Percentiles rank a stretch among this genome's conserved stretches.
Evolutionary conservation across 2,329 filamentous ascomycete species (phyloP).

Genomic region (Thelonectria discophora): DNA sequence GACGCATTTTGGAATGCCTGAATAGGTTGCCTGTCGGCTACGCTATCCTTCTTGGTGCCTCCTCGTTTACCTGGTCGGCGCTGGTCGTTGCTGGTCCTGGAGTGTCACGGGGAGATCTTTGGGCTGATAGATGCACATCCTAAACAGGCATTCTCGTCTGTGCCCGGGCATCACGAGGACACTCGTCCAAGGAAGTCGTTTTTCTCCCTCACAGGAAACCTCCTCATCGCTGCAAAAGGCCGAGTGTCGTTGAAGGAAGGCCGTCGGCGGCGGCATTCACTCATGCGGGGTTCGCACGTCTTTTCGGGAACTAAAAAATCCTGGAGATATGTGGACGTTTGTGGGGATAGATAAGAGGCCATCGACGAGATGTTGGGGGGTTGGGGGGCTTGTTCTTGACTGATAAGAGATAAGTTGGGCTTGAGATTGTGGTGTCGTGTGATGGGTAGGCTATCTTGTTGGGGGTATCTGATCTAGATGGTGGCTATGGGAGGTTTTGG

Average conservation of each 20-base stretch:
- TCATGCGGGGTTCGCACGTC: conserved; percentile 9
- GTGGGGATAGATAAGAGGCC: conserved; percentile 21
- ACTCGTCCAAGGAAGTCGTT: background rate
- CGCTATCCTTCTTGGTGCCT: background rate
- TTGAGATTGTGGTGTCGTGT: background rate
- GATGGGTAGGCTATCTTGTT: background rate
- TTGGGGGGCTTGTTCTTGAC: background rate
- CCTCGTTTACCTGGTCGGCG: background rate
- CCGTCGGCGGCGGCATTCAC: conserved; percentile 1
- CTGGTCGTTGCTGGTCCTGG: background rate
- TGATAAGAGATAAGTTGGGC: conserved; percentile 10
- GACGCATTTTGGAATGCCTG: background rate
- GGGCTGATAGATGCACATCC: background rate
- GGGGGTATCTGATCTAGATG: background rate
- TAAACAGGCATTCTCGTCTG: background rate
- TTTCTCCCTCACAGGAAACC: background rate
- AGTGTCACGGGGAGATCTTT: background rate
- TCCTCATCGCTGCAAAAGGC: background rate
- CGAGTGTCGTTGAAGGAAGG: background rate
- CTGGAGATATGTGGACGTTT: conserved; percentile 16
- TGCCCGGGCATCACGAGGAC: background rate
- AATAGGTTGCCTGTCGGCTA: background rate
- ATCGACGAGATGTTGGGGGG: conserved; percentile 6
- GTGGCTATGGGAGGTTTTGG: background rate
- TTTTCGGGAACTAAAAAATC: conserved; percentile 17